phyloP scores from a whole-genome alignment of 2,329 filamentous ascomycete species.

The Fusarium proliferatum region DNA sequence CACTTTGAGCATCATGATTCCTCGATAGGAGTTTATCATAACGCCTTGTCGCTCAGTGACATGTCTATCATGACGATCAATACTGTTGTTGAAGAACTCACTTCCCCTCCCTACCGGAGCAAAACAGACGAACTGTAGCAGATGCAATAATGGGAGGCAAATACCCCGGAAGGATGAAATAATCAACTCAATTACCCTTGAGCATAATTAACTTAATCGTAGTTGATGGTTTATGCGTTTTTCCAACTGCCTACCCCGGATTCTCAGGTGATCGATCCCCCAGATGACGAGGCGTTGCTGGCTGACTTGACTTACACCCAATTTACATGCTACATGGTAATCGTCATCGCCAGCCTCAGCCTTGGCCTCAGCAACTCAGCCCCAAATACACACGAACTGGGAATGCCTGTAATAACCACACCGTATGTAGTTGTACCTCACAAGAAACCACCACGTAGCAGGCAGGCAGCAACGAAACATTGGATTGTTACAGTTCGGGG shows the following conservation, averaged over 20 bases:
- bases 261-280: slow-evolving; percentile 17
- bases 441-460: not conserved
- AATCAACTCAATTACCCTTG: not conserved
- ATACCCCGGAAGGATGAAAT: not conserved
- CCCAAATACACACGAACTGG: slow-evolving; percentile 2
- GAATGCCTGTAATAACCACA: slow-evolving; percentile 1
- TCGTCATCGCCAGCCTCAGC: slow-evolving; percentile 4
- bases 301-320: slow-evolving; percentile 22
- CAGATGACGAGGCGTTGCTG: slow-evolving; percentile 35
- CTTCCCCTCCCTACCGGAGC: not conserved
- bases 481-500: slow-evolving; percentile 19
- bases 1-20: slow-evolving; percentile 12
- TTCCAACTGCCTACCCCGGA: slow-evolving; percentile 10
- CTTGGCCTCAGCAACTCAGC: slow-evolving; percentile 21
- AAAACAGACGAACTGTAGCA: not conserved
- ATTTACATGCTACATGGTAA: slow-evolving; percentile 9
- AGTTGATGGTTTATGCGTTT: slow-evolving; percentile 3
- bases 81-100: not conserved
- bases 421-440: not conserved
- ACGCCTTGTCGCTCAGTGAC: slow-evolving; percentile 10
- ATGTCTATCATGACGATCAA: slow-evolving; percentile 9
- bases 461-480: slow-evolving; percentile 9
- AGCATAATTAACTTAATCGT: not conserved
- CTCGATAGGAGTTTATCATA: slow-evolving; percentile 5
- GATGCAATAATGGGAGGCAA: not conserved